These are phyloP conservation scores for Hygrocybe punicea DNA, from an alignment of 768 basidiomycete species.

Conservation along the genomic window DNA sequence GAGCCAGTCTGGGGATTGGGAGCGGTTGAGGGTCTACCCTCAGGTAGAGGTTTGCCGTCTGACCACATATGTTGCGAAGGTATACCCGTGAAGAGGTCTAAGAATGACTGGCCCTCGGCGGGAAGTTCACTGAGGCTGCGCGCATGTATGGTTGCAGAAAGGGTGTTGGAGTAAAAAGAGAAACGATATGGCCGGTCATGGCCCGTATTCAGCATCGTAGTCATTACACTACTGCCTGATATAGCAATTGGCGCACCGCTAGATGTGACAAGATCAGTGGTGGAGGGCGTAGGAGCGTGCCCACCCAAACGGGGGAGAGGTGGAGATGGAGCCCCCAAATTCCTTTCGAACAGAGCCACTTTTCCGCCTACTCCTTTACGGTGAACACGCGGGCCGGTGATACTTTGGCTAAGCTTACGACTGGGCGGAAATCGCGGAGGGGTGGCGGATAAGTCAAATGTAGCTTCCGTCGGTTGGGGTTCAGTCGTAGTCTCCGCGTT, in stretches of 20 bases:
- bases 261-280: neutral
- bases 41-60: neutral
- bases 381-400: conserved; percentile 58
- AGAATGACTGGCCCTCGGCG: conserved; percentile 88
- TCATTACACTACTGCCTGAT: conserved; percentile 17
- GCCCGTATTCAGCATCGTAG: conserved; percentile 45
- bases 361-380: conserved; percentile 70
- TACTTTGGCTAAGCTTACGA: conserved; percentile 85
- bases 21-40: neutral
- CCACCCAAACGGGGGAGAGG: conserved; percentile 40
- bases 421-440: conserved; percentile 52
- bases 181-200: conserved; percentile 94
- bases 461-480: conserved; percentile 9
- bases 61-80: conserved; percentile 15
- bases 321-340: conserved; percentile 46
- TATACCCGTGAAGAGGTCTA: conserved; percentile 75
- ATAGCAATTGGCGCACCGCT: conserved; percentile 23
- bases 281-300: neutral
- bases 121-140: conserved; percentile 90
- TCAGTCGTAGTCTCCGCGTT: neutral
- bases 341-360: conserved; percentile 83
- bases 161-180: conserved; percentile 94
- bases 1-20: neutral
- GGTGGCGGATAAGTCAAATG: conserved; percentile 20
- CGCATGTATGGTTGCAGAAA: conserved; percentile 92